Conservation (phyloP, 495 filamentous ascomycete genomes). For the Daldinia concentrica region DNA sequence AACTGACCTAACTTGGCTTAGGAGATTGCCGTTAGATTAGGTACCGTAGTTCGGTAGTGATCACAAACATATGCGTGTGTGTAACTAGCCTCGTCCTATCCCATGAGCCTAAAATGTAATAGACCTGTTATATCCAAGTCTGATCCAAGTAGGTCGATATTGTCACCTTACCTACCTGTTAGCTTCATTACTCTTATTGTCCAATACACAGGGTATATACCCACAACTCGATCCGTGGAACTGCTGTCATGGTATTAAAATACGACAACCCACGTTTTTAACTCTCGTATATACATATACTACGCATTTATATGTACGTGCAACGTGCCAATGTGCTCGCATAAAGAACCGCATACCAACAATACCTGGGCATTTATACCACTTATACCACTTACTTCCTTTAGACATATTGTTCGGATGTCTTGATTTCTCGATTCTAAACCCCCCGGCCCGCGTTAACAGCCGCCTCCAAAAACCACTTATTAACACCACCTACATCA, state of each 20-base stretch:
- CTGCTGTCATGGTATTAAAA: conserved; percentile 26
- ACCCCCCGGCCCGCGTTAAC: neutral
- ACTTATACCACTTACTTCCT: conserved; percentile 4
- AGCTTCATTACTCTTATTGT: conserved; percentile 24
- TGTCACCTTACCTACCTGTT: conserved; percentile 15
- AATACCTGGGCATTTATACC: neutral
- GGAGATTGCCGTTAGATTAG: conserved; percentile 29
- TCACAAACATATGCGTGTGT: conserved; percentile 27
- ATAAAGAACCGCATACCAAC: neutral
- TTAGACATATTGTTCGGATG: conserved; percentile 6
- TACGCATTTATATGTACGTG: neutral
- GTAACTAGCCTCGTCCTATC: conserved; percentile 35
- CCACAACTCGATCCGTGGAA: conserved; percentile 26
- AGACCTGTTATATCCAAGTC: conserved; percentile 23
- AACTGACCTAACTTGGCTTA: conserved; percentile 1
- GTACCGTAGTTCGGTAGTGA: conserved; percentile 26
- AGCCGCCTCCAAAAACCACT: neutral
- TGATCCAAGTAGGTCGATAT: conserved; percentile 2
- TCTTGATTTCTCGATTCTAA: neutral
- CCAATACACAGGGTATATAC: conserved; percentile 8
- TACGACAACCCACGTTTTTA: conserved; percentile 23
- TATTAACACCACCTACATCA: neutral
- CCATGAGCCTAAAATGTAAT: conserved; percentile 32
- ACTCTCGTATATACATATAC: conserved; percentile 17
- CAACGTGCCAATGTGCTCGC: conserved; percentile 1